Base-by-base conservation (phyloP, 108 stramenopile genomes). In the Skeletonema potamos region DNA sequence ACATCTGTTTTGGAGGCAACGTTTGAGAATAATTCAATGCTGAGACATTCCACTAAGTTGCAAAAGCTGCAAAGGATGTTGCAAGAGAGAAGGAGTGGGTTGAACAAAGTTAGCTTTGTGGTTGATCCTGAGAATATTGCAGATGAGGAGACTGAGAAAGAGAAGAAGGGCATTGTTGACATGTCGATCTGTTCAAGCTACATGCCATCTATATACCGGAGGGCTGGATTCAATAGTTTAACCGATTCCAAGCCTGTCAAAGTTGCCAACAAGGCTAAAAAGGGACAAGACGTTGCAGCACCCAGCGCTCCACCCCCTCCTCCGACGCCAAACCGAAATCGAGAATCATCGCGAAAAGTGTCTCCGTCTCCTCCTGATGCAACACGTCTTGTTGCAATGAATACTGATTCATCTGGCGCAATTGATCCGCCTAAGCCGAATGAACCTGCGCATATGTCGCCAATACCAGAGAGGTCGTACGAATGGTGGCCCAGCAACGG, bases 1-100 rank as follows among this genome's bases (percentile, higher is more conserved):
- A 66, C 82, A 12, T 70, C 70, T 27, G 73, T 73, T 20, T 32
- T 87, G 30, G 73, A 77, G 64, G 76, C 71, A 1, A 64, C 63
- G 2, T 82, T 76, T 69, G 69, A 80, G 39, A 79, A 79, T 62
- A 71, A 77, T 66, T 37, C 39, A 24, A 37, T 51, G 22, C 22
- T 64, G 15, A 34, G 43, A 34, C 26, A 58, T 30, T 28, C 13
- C n/a, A 34, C 58, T 1, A 65, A 58, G 28, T 46, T 67, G 43
- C 17, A 33, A 36, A 26, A 62, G 39, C 62, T 72, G 54, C 44
- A 67, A 44, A 28, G 3, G 6, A 9, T 62, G 2, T 70, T 79
- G 41, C 66, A 46, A 20, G 70, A 79, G 60, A 66, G 64, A 17
- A 66, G 66, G 37, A 72, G 57, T 27, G 61, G 61, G 5, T 33